phyloP scores from a whole-genome alignment of 1,284 basidiomycete genomes.

The Pisolithus thermaeus region DNA sequence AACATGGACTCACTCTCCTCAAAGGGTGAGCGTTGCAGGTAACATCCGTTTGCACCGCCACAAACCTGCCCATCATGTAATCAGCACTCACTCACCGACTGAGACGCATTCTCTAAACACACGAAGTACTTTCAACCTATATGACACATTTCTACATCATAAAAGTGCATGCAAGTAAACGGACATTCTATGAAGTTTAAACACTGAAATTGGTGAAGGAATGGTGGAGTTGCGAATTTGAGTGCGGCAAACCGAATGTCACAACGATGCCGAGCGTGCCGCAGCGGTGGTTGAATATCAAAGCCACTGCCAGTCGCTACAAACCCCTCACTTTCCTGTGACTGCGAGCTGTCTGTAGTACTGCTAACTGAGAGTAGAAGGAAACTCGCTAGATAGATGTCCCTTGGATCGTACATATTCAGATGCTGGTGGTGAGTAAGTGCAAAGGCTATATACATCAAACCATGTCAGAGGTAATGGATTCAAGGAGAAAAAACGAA shows the following conservation, averaged over 20 bases:
- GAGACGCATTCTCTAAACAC: too few relatives aligned
- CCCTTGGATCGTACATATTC: constrained; percentile 9
- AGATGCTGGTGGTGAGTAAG: constrained; percentile 13
- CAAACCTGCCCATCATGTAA: not conserved
- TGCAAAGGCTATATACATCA: constrained; percentile 26
- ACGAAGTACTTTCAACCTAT: not conserved
- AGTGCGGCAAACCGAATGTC: too few relatives aligned
- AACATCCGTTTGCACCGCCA: constrained; percentile 2
- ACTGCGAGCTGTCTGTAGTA: too few relatives aligned
- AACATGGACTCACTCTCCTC: constrained; percentile 6
- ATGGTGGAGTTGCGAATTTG: too few relatives aligned
- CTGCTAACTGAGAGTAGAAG: not conserved
- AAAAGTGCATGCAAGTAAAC: too few relatives aligned
- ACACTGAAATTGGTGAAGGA: too few relatives aligned
- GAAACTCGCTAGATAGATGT: not conserved
- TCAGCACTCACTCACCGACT: not conserved
- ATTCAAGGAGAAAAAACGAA: constrained; percentile 19
- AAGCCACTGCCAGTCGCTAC: too few relatives aligned
- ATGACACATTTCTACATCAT: not conserved
- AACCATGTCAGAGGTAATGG: constrained; percentile 13
- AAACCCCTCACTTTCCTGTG: not conserved
- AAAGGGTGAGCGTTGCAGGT: constrained; percentile 2
- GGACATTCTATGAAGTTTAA: too few relatives aligned
- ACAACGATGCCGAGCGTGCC: too few relatives aligned
- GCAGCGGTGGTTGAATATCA: too few relatives aligned